Base-by-base conservation (phyloP, 306 rosid species). In the Ormosia semicastrata region DNA sequence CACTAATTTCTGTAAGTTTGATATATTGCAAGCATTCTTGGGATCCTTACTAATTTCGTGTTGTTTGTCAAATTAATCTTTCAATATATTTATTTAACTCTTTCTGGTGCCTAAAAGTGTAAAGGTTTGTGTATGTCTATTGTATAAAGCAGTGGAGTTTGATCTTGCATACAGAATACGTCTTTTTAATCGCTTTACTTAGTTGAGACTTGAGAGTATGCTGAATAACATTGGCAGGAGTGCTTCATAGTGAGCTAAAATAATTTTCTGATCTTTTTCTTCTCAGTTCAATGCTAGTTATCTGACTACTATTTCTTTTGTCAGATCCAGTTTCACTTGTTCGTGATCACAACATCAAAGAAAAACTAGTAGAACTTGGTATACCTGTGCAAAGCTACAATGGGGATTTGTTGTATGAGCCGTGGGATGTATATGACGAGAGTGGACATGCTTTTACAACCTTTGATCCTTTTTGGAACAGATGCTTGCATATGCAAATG, bases 311-410 rank as follows among this genome's bases (percentile, higher is more conserved):
- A 13, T 73, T 57, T 75, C 76, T 53, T 68, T 47, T 57, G 44
- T 60, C 92, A 95, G 99, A 95, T 91, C 98, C 95, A 29, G 89
- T 91, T 84, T 95, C 99, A 0, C 94, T 95, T 76, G 89, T 87
- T 69, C 89, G 90, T 7, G 99, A 93, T 78, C 97, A 90, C 79
- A 83, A 78, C 81, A 80, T 93, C 80, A 95, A 92, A 86, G 93
- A 88, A 84, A 93, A 93, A 74, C 88, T 95, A 73, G 89, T 78
- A 36, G 97, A 92, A 84, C 77, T 82, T 8, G 97, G 96, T 69
- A 82, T 93, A 66, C 87, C 96, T 43, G 98, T 95, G 85, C 92
- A 89, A 75, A 95, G 97, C 88, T 95, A 86, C 87, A 93, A 93
- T 85, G 96, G 93, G 44, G 99, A 95, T 86, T 82, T 95, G 76